Evolutionary conservation across 176 grass and related monocot species (phyloP).

Genomic region (Poa annua): DNA sequence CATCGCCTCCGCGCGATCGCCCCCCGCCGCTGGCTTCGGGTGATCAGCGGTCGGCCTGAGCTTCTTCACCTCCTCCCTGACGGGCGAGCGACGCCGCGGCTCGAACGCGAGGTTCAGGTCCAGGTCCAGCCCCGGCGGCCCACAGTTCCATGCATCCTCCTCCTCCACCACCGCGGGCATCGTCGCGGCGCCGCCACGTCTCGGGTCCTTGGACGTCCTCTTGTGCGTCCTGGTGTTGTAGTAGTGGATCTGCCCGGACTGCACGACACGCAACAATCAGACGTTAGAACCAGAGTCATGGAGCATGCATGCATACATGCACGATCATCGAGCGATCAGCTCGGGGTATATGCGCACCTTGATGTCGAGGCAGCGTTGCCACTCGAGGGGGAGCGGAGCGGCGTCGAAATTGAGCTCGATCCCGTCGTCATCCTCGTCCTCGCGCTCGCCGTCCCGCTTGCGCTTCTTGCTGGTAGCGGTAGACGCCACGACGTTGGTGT

Average conservation of each 20-base stretch:
- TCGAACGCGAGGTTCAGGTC: constrained; percentile 79
- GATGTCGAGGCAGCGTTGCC: constrained; percentile 98
- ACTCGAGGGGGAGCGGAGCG: constrained; percentile 72
- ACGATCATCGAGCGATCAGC: background rate
- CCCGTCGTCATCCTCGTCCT: constrained; percentile 20
- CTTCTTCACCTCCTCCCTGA: constrained; percentile 22
- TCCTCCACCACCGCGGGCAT: constrained; percentile 30
- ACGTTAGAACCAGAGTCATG: background rate
- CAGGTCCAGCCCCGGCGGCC: constrained; percentile 59
- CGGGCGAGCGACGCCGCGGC: constrained; percentile 31
- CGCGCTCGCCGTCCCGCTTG: constrained; percentile 45
- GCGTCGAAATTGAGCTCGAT: constrained; percentile 83
- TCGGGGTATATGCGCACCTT: constrained; percentile 36
- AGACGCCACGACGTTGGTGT: constrained; percentile 39
- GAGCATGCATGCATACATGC: background rate
- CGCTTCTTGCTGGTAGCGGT: constrained; percentile 63
- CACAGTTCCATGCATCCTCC: constrained; percentile 35
- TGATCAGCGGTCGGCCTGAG: background rate
- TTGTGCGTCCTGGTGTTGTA: constrained; percentile 92
- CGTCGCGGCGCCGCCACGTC: constrained; percentile 22
- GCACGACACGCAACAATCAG: background rate
- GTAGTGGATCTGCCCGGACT: constrained; percentile 86
- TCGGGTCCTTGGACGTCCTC: constrained; percentile 75
- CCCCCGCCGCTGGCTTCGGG: background rate
- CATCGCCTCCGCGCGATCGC: background rate